Evolutionary conservation across 164 flowering plant species (phyloP).

Genomic region (Vitis rupestris): DNA sequence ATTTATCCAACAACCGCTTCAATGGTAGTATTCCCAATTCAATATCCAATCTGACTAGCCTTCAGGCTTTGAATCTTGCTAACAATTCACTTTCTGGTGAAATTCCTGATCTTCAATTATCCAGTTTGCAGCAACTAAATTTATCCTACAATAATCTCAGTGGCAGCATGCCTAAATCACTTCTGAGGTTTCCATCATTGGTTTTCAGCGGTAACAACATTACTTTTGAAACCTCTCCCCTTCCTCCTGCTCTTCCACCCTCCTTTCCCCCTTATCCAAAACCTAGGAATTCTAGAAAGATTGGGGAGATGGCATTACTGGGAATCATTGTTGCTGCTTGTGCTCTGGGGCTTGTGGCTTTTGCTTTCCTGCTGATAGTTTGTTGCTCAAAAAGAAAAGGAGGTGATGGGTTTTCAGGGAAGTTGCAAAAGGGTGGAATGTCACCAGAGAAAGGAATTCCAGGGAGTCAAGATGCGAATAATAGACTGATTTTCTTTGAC

Average conservation of each 20-base stretch:
- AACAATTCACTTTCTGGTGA: conserved; percentile 60
- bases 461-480: conserved; percentile 48
- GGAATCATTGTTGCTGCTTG: conserved; percentile 41
- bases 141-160: conserved; percentile 49
- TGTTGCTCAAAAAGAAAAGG: conserved; percentile 40
- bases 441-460: conserved; percentile 59
- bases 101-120: conserved; percentile 50
- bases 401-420: conserved; percentile 32
- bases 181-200: conserved; percentile 50
- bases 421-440: conserved; percentile 48
- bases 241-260: conserved; percentile 25
- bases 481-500: conserved; percentile 59
- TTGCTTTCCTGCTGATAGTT: conserved; percentile 36
- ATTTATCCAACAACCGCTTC: conserved; percentile 60
- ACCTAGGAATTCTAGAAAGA: conserved; percentile 25
- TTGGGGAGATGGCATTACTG: conserved; percentile 38
- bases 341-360: conserved; percentile 41
- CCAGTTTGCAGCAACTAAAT: conserved; percentile 39
- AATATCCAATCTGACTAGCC: conserved; percentile 41
- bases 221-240: conserved; percentile 20
- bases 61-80: conserved; percentile 56
- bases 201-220: conserved; percentile 53
- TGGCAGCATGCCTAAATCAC: conserved; percentile 56
- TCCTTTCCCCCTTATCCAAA: conserved; percentile 11
- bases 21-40: conserved; percentile 56